These are phyloP conservation scores for Aegilops sharonensis DNA, from an alignment of 176 grass and related monocot species.

Conservation along the genomic window DNA sequence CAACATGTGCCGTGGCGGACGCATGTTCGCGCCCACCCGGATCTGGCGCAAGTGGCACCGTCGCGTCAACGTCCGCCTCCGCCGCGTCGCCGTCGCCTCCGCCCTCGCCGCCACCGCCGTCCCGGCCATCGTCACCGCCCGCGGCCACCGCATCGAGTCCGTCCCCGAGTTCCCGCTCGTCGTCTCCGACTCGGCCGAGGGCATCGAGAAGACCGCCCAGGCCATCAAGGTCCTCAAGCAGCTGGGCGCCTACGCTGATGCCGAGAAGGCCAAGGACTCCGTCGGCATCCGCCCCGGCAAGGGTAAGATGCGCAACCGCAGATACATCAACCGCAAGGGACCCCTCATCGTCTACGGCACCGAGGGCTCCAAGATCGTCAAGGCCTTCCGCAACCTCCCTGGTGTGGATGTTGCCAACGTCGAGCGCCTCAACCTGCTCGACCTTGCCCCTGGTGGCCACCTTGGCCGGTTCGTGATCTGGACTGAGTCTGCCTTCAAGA, in stretches of 20 bases:
- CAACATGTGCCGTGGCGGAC: slow-evolving; percentile 88
- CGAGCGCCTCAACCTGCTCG: slow-evolving; percentile 81
- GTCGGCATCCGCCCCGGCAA: slow-evolving; percentile 66
- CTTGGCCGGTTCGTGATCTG: slow-evolving; percentile 85
- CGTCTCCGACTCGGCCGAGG: slow-evolving; percentile 54
- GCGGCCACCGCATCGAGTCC: slow-evolving; percentile 69
- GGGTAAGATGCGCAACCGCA: slow-evolving; percentile 79
- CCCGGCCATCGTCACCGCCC: slow-evolving; percentile 63
- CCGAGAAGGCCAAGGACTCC: slow-evolving; percentile 86
- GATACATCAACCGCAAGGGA: slow-evolving; percentile 79
- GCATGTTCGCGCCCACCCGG: slow-evolving; percentile 85
- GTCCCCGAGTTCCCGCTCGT: slow-evolving; percentile 78
- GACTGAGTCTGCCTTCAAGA: slow-evolving; percentile 87
- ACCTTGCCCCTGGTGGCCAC: slow-evolving; percentile 83
- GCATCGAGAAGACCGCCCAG: slow-evolving; percentile 78
- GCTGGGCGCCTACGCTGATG: slow-evolving; percentile 67
- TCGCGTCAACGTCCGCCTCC: slow-evolving; percentile 56
- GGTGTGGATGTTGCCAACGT: slow-evolving; percentile 81
- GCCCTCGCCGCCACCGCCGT: slow-evolving; percentile 78
- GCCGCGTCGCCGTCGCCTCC: slow-evolving; percentile 49
- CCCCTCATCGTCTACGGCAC: slow-evolving; percentile 76
- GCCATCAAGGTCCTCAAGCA: slow-evolving; percentile 80
- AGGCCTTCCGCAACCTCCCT: slow-evolving; percentile 87
- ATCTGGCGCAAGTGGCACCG: slow-evolving; percentile 73
- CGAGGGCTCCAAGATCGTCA: slow-evolving; percentile 84